Evolutionary conservation across 2,329 filamentous ascomycete genomes (phyloP).

Genomic region (Ophiosphaerella herpotricha): DNA sequence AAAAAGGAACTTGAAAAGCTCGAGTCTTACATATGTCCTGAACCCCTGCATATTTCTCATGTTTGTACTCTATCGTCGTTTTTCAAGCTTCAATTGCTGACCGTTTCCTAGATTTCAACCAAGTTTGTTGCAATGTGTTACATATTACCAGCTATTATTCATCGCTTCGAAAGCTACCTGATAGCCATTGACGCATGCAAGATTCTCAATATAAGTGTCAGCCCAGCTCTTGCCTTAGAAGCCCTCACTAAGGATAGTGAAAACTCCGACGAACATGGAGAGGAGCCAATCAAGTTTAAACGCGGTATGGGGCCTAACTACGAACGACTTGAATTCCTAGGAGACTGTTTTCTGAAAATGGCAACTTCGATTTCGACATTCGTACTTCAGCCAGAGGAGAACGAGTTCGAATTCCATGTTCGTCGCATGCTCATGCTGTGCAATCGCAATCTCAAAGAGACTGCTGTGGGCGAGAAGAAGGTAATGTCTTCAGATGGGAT

Average conservation of each 20-base stretch:
- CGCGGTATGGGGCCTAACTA: conserved; percentile 93
- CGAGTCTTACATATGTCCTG: conserved; percentile 72
- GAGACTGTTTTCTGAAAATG: conserved; percentile 95
- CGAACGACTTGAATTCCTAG: conserved; percentile 89
- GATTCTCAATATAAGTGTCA: conserved; percentile 66
- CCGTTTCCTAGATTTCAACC: conserved; percentile 63
- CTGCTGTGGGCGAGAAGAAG: conserved; percentile 58
- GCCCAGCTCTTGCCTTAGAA: conserved; percentile 75
- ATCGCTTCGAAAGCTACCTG: conserved; percentile 79
- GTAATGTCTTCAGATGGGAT: conserved; percentile 43
- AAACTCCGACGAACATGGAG: conserved; percentile 73
- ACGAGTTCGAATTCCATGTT: conserved; percentile 88
- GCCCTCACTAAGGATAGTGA: conserved; percentile 92
- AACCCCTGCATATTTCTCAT: conserved; percentile 76
- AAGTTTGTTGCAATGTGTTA: conserved; percentile 74
- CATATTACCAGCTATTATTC: conserved; percentile 80
- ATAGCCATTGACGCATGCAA: conserved; percentile 77
- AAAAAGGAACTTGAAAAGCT: conserved; percentile 56
- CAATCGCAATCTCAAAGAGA: conserved; percentile 86
- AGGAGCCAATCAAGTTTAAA: conserved; percentile 73
- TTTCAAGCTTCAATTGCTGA: conserved; percentile 16
- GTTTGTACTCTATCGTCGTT: conserved; percentile 55
- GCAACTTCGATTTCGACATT: conserved; percentile 88
- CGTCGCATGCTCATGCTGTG: conserved; percentile 89
- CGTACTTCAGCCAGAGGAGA: conserved; percentile 72